Base-by-base conservation (phyloP, 2,329 filamentous ascomycete genomes). In the Microcyclospora tardicrescens region DNA sequence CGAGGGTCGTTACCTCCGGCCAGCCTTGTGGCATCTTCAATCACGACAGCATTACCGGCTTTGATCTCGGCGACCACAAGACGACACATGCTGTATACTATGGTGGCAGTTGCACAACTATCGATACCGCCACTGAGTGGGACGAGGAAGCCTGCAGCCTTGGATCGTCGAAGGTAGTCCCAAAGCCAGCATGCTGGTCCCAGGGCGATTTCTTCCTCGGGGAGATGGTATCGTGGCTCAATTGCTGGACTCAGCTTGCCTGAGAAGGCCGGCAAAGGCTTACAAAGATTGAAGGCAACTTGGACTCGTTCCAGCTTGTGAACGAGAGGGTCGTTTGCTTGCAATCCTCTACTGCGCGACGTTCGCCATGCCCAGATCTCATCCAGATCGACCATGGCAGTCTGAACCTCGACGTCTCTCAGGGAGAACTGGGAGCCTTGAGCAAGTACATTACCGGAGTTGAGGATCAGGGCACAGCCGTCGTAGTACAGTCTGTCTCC, bases 341-440 rank as follows among this genome's bases (percentile, higher is more conserved):
- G 79, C 15, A 75, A 53, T 6, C 71, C 70, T 38, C 76, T 66
- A 10, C 71, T 72, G 8, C 71, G 66, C 0, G 66, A 62, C n/a
- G 62, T 72, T 0, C 81, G 65, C 49, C 68, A 77, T 1, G 69
- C 63, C 27, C 79, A 65, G 5, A 89, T 80, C 45, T 84, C 77
- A 50, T 89, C 83, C 2, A 78, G 55, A 40, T 78, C 73, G 0
- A 75, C 67, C 1, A 70, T 65, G 1, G 70, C 72, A 3, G 72
- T 67, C 28, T 74, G 61, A 3, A 73, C 71, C 39, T 72, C 65
- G 0, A 77, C 65, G 36, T 72, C 68, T 37, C 71, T 69, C 9
- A 82, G 57, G 11, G 67, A 72, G 59, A 83, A 83, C 49, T 83
- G 79, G 1, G 69, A 70, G 2, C 72, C 76, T 54, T 83, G 78